phyloP scores from a whole-genome alignment of 1,284 basidiomycete genomes.

The Cutaneotrichosporon sp. region DNA sequence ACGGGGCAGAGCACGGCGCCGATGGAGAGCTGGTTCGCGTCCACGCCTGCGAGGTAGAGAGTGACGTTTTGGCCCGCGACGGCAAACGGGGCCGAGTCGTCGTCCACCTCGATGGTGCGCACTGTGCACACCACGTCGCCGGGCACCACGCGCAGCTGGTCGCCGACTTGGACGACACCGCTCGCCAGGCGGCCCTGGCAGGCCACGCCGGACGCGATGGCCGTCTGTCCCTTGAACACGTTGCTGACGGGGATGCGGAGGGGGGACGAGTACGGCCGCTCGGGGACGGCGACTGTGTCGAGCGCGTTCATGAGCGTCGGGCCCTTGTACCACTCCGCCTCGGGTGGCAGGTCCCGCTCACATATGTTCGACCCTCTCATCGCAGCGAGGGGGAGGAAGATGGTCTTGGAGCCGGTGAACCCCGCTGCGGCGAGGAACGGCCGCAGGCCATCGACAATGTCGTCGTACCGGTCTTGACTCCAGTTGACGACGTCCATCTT shows the following conservation, averaged over 20 bases:
- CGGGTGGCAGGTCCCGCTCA: constrained; percentile 35
- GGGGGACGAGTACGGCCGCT: constrained; percentile 68
- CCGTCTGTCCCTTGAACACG: constrained; percentile 83
- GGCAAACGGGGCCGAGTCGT: constrained; percentile 74
- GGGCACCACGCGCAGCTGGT: constrained; percentile 76
- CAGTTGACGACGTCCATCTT: constrained; percentile 89
- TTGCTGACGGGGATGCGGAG: constrained; percentile 88
- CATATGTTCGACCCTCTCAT: constrained; percentile 79
- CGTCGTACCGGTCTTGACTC: constrained; percentile 74
- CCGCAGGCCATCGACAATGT: constrained; percentile 68
- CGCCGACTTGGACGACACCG: constrained; percentile 88
- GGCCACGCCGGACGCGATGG: constrained; percentile 63
- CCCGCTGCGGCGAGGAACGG: constrained; percentile 85
- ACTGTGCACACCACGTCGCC: constrained; percentile 86
- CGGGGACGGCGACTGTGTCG: constrained; percentile 75
- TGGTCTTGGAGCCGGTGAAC: constrained; percentile 70
- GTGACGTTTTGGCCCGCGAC: constrained; percentile 85
- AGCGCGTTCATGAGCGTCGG: constrained; percentile 78
- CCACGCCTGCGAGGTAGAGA: constrained; percentile 75
- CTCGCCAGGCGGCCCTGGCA: constrained; percentile 82
- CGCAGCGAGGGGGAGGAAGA: constrained; percentile 84
- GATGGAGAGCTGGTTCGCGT: constrained; percentile 77
- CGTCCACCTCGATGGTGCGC: constrained; percentile 79
- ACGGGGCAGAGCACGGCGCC: constrained; percentile 84
- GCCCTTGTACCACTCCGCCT: constrained; percentile 71